phyloP scores from a whole-genome alignment of 2,329 filamentous ascomycete species.

The Cryoendolithus antarcticus region DNA sequence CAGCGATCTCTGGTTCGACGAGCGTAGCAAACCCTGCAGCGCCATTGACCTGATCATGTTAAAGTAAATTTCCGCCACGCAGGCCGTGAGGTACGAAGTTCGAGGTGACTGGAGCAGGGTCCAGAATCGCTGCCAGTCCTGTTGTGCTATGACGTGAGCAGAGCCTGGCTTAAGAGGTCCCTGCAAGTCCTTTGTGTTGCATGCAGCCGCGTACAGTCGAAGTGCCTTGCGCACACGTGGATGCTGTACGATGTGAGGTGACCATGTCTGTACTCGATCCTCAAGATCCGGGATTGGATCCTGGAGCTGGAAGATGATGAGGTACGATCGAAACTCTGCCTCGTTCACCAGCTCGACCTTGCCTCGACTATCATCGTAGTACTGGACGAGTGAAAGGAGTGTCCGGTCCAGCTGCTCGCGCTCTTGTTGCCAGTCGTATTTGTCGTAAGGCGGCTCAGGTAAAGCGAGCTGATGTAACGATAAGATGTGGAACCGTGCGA shows the following conservation, averaged over 20 bases:
- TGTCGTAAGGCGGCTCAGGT: slow-evolving; percentile 35
- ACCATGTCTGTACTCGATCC: slow-evolving; percentile 45
- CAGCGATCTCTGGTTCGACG: slow-evolving; percentile 14
- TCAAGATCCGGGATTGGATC: slow-evolving; percentile 41
- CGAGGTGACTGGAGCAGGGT: slow-evolving; percentile 40
- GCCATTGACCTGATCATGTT: slow-evolving; percentile 44
- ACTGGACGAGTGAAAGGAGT: slow-evolving; percentile 47
- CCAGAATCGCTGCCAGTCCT: slow-evolving; percentile 48
- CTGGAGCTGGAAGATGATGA: slow-evolving; percentile 44
- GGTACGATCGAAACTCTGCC: slow-evolving; percentile 52
- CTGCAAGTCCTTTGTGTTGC: slow-evolving; percentile 40
- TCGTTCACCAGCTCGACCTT: slow-evolving; percentile 43
- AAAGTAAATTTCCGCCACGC: slow-evolving; percentile 52
- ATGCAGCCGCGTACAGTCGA: slow-evolving; percentile 43
- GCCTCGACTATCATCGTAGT: slow-evolving; percentile 44
- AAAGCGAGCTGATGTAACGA: slow-evolving; percentile 48
- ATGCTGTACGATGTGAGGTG: slow-evolving; percentile 37
- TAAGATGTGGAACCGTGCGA: slow-evolving; percentile 51
- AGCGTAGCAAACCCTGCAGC: slow-evolving; percentile 39
- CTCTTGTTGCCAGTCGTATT: slow-evolving; percentile 47
- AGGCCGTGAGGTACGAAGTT: slow-evolving; percentile 51
- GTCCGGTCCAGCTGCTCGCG: slow-evolving; percentile 53
- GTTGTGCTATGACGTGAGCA: slow-evolving; percentile 41
- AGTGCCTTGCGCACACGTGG: slow-evolving; percentile 43
- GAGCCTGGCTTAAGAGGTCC: slow-evolving; percentile 38